These are phyloP conservation scores for Grifola frondosa DNA, from an alignment of 1,284 basidiomycete species.

Conservation along the genomic window DNA sequence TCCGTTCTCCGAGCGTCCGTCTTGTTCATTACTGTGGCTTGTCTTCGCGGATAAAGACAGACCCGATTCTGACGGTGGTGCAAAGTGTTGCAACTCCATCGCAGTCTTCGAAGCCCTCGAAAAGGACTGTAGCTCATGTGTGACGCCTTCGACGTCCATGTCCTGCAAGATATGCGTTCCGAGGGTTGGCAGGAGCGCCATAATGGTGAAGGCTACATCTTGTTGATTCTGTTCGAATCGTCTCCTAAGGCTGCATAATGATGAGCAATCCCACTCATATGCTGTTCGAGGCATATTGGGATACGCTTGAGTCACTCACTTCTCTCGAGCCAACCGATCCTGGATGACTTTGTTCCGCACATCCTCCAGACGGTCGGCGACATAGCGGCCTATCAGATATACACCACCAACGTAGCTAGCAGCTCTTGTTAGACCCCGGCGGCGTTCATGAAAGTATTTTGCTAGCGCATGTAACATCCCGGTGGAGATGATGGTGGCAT, in stretches of 20 bases:
- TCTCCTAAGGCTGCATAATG: slow-evolving; percentile 56
- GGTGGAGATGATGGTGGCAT: slow-evolving; percentile 15
- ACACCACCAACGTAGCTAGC: slow-evolving; percentile 57
- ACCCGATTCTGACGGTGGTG: slow-evolving; percentile 38
- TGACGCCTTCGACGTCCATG: slow-evolving; percentile 84
- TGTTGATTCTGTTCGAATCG: slow-evolving; percentile 84
- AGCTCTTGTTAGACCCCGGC: slow-evolving; percentile 42
- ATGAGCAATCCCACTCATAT: slow-evolving; percentile 4
- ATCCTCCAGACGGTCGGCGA: slow-evolving; percentile 67
- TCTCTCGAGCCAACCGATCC: slow-evolving; percentile 69
- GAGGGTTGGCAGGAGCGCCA: slow-evolving; percentile 79
- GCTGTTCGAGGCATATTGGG: neutral
- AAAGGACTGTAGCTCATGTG: slow-evolving; percentile 62
- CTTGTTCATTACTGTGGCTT: slow-evolving; percentile 36
- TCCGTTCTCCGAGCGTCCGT: slow-evolving; percentile 51
- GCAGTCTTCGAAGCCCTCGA: slow-evolving; percentile 34
- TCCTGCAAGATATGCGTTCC: slow-evolving; percentile 69
- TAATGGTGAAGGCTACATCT: slow-evolving; percentile 79
- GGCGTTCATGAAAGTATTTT: slow-evolving; percentile 49
- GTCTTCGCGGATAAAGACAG: slow-evolving; percentile 47
- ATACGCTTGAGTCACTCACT: slow-evolving; percentile 47
- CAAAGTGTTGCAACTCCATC: slow-evolving; percentile 10
- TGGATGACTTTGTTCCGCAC: slow-evolving; percentile 65
- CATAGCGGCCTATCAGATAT: slow-evolving; percentile 70
- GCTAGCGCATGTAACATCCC: slow-evolving; percentile 27